phyloP scores from a whole-genome alignment of 2,329 filamentous ascomycete genomes.

The Sordariomycetes sp. region DNA sequence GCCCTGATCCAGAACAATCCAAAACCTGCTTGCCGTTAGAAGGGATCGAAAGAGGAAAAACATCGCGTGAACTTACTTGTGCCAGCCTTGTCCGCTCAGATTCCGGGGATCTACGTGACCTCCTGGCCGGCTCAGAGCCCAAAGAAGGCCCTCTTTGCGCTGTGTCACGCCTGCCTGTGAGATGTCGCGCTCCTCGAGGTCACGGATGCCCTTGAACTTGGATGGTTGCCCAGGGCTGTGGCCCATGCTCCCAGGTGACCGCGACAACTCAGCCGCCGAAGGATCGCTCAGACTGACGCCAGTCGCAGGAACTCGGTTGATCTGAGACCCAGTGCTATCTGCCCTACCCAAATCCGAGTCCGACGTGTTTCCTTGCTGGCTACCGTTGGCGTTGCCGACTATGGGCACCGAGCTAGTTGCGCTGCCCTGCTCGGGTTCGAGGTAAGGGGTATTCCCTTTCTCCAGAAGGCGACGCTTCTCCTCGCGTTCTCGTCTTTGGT shows the following conservation, averaged over 20 bases:
- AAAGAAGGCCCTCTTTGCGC: conserved; percentile 87
- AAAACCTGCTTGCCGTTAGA: conserved; percentile 57
- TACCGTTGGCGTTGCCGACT: conserved; percentile 30
- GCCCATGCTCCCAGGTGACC: conserved; percentile 46
- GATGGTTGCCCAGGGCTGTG: conserved; percentile 43
- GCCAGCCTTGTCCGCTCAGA: conserved; percentile 95
- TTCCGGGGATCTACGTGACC: conserved; percentile 93
- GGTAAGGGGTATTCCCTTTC: conserved; percentile 69
- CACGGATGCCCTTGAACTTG: conserved; percentile 85
- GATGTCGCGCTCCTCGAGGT: conserved; percentile 78
- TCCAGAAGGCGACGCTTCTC: conserved; percentile 87
- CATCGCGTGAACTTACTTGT: conserved; percentile 61
- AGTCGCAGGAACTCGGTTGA: conserved; percentile 42
- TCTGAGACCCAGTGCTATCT: conserved; percentile 65
- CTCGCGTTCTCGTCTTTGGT: conserved; percentile 88
- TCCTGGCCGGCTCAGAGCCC: conserved; percentile 87
- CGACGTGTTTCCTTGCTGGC: conserved; percentile 35
- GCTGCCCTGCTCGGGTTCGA: conserved; percentile 56
- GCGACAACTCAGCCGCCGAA: conserved; percentile 34
- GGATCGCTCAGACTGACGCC: conserved; percentile 11
- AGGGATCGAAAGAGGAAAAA: neutral
- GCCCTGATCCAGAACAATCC: conserved; percentile 95
- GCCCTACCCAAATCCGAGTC: conserved; percentile 64
- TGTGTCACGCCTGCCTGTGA: conserved; percentile 45
- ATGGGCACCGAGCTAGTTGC: conserved; percentile 23